phyloP scores from a whole-genome alignment of 441 rosid species.

The Capsella rubella region DNA sequence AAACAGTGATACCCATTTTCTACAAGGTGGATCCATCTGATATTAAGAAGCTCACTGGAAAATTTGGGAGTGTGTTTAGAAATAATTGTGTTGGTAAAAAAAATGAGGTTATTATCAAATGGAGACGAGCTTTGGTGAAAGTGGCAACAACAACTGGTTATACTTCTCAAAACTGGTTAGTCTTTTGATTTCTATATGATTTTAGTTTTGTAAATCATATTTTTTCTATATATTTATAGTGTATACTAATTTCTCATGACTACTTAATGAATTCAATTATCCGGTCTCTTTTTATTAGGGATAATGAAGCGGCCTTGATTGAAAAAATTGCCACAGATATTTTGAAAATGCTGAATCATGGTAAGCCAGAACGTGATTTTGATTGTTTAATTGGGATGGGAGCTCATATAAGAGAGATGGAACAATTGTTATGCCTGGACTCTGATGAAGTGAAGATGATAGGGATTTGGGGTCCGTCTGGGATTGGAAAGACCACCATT shows the following conservation, averaged over 20 bases:
- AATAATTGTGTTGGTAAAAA: background rate
- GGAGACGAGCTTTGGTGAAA: background rate
- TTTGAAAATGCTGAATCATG: background rate
- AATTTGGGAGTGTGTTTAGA: background rate
- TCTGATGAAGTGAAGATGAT: conserved; percentile 2
- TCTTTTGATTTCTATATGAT: background rate
- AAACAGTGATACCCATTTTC: background rate
- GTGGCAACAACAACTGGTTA: background rate
- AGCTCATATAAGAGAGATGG: background rate
- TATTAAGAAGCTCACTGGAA: background rate
- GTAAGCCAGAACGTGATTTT: background rate
- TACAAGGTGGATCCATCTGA: background rate
- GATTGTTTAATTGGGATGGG: conserved; percentile 1
- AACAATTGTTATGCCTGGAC: background rate
- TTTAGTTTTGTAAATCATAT: no score
- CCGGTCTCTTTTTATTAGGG: background rate
- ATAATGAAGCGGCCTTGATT: conserved; percentile 7
- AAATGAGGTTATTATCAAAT: background rate
- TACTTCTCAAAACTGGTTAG: background rate
- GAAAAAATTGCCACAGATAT: background rate
- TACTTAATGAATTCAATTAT: background rate
- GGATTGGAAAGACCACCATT: conserved; percentile 10
- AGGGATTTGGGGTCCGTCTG: conserved; percentile 17
- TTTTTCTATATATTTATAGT: background rate
- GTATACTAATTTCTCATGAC: background rate